Evolutionary conservation across 257 asterid genomes (phyloP), one percentile per base, ranked within the genome.

Genomic region (Cordia subcordata): DNA sequence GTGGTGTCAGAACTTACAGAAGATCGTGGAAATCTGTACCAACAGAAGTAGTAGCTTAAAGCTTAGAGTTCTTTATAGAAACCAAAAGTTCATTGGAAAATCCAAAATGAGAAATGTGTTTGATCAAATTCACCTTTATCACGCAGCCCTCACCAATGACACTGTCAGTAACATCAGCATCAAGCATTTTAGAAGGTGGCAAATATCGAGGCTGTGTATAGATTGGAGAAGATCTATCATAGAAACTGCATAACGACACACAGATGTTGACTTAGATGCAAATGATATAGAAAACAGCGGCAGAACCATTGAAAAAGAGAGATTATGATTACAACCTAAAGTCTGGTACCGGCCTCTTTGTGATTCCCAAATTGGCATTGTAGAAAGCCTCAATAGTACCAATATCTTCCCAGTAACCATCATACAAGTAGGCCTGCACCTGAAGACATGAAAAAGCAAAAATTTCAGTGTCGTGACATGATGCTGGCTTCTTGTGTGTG

Each of bases 121-220:
- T 27, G 33, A 14, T 35, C 39, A n/a, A n/a, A 16, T 63, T 60
- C 63, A 74, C 90, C 83, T 80, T 75, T 32, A 80, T 77, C 47
- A 42, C 47, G 15, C 47, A 42, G 12, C 47, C 47, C 15, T 42
- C 47, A 14, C 47, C 47, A 42, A 83, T 83, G 50, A 83, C 90
- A 68, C 87, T 83, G 50, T 83, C 87, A 13, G 87, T 83, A 17
- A 83, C 81, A 57, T 83, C 90, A 12, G 87, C 87, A 62, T 83
- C 57, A 53, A 82, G 86, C 82, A 82, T 82, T 62, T 82, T 82
- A 33, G 86, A 82, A 55, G 86, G 89, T 52, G 89, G 89, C 57
- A 82, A 70, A 71, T 79, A 82, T 11, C 86, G 82, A 0, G 89
- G 86, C 49, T 82, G 86, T 33, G 90, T 80, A 44, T 83, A 83